Evolutionary conservation across 2,329 filamentous ascomycete genomes (phyloP).

Genomic region (Apiospora rasikravindrae): DNA sequence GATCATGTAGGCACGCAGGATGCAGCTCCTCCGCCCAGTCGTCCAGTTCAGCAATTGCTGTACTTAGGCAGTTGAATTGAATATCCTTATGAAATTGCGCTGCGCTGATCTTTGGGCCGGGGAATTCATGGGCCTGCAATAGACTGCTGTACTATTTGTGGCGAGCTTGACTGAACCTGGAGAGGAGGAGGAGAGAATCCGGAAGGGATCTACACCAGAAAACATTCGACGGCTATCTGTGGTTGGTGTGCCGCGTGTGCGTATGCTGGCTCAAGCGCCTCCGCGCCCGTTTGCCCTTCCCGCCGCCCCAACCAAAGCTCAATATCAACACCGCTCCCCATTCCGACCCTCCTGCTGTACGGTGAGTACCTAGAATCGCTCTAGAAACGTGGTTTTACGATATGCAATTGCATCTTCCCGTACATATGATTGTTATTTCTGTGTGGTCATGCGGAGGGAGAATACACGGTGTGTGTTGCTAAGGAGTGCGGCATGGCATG

Average conservation of each 20-base stretch:
- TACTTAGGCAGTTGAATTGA: neutral
- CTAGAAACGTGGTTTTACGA: neutral
- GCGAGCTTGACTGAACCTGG: neutral
- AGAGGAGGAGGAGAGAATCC: neutral
- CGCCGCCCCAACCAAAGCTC: neutral
- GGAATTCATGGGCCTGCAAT: neutral
- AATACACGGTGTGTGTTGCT: neutral
- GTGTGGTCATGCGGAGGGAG: neutral
- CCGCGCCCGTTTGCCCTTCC: neutral
- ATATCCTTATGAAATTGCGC: neutral
- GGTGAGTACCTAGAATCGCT: neutral
- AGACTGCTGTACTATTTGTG: slow-evolving; percentile 2
- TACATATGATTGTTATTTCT: neutral
- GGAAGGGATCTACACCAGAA: slow-evolving; percentile 9
- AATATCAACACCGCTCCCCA: neutral
- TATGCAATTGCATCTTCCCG: neutral
- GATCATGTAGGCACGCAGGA: neutral
- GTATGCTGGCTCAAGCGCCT: neutral
- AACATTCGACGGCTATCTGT: neutral
- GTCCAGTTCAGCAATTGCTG: neutral
- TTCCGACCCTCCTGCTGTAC: neutral
- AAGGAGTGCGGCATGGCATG: neutral
- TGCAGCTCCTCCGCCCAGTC: neutral
- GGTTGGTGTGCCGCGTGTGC: neutral
- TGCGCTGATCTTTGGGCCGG: neutral